Percentiles rank a stretch among this genome's conserved stretches.
These are phyloP conservation scores for Akanthomyces muscarius DNA, from an alignment of 2,329 filamentous ascomycete species.

Conservation along the genomic window DNA sequence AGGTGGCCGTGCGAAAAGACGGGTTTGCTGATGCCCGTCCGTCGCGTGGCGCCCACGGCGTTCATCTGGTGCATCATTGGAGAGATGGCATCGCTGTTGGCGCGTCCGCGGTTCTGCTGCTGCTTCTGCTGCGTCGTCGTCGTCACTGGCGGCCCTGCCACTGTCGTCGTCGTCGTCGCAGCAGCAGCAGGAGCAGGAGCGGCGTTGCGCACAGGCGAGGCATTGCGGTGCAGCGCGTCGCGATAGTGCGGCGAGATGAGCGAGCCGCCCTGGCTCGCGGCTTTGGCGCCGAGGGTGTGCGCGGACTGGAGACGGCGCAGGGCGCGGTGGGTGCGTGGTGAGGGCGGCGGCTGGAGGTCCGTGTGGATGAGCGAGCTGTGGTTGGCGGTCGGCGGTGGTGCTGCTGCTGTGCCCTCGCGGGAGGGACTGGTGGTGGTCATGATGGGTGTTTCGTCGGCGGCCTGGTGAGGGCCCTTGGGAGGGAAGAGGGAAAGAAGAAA, in stretches of 20 bases:
- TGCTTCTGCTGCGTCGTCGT: constrained; percentile 19
- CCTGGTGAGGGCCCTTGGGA: not conserved
- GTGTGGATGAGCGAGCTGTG: constrained; percentile 29
- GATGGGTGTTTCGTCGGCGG: not conserved
- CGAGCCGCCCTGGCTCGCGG: constrained; percentile 43
- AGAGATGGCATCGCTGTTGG: constrained; percentile 66
- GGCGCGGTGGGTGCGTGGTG: constrained; percentile 61
- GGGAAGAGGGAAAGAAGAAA: not conserved
- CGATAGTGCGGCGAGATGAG: constrained; percentile 62
- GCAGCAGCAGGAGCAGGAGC: not conserved
- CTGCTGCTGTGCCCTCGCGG: not conserved
- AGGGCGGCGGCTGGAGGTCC: constrained; percentile 53
- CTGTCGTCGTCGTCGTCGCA: constrained; percentile 20
- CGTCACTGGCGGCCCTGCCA: constrained; percentile 24
- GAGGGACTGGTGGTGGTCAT: constrained; percentile 13
- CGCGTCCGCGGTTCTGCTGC: constrained; percentile 49
- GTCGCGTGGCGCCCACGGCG: constrained; percentile 33
- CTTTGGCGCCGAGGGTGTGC: constrained; percentile 60
- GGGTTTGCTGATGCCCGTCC: constrained; percentile 39
- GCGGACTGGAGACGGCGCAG: constrained; percentile 74
- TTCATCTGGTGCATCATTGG: constrained; percentile 36
- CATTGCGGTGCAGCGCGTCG: constrained; percentile 35
- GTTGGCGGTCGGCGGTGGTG: not conserved
- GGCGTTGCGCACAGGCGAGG: constrained; percentile 29
- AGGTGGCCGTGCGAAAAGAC: constrained; percentile 51